Evolutionary conservation across 768 basidiomycete species (phyloP), one percentile per base, ranked within the genome.

Genomic region (Auriscalpium orientale): DNA sequence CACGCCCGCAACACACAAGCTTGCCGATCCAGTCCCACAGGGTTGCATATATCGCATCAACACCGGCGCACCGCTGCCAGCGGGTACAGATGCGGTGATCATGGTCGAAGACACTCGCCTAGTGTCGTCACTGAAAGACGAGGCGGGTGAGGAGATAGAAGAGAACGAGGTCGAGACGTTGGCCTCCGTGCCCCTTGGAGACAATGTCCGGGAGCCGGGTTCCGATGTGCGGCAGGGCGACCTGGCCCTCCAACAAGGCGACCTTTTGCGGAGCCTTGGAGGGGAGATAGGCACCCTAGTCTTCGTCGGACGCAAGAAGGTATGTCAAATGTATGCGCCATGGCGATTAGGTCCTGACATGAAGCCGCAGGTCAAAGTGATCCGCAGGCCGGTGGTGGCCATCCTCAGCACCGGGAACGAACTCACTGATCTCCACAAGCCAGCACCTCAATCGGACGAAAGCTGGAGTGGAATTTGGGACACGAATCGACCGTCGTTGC

Each of bases 31-130:
- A 12, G 65, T 88, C 4, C 83, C 85, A 21, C 57, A 67, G 0
- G 73, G 82, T 9, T 65, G 72, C 18, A 69, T 81, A 40, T 89
- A 82, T 67, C 84, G 92, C 46, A 80, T 95, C 68, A 94, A 93
- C 70, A 95, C 92, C 0, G 92, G 92, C 7, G 87, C 81, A 0
- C 88, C 90, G 0, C 72, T 95, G 2, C 92, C 92, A 2, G 67
- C 70, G 0, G 91, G 88, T 5, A 69, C 85, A 8, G 85, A 94
- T 65, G 73, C 89, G 0, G 85, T 93, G 2, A 84, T 95, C 68
- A 95, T 94, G 91, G 92, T 95, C 18, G 92, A 95, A 70, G 92
- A 95, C 66, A 95, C 92, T 0, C 79, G 81, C 55, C 76, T 95
- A 8, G 74, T 82, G n/a, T 81, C 81, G 2, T 78, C 80, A 1